Percentiles rank a stretch among this genome's conserved stretches.
phyloP scores from a whole-genome alignment of 768 basidiomycete genomes.

The Daedaleopsis nitida region DNA sequence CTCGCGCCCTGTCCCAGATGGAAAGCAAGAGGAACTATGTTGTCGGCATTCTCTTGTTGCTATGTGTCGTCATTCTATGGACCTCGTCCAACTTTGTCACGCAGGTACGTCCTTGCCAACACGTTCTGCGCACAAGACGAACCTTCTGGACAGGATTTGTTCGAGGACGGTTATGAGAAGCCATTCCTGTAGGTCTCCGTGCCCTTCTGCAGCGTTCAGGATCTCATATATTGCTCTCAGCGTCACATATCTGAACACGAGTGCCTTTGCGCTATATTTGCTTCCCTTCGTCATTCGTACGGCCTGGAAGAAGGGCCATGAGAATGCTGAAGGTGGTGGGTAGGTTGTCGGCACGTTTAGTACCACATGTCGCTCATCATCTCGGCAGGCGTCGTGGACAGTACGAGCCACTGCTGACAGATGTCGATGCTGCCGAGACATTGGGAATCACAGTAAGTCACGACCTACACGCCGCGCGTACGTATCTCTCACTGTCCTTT shows the following conservation, averaged over 20 bases:
- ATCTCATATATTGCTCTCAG: constrained; percentile 36
- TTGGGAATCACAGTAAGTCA: constrained; percentile 17
- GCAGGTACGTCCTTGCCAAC: constrained; percentile 47
- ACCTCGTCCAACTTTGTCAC: constrained; percentile 87
- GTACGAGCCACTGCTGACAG: constrained; percentile 33
- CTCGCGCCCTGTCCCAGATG: constrained; percentile 8
- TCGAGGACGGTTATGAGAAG: constrained; percentile 78
- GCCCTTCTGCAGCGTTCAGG: background rate
- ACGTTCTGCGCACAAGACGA: background rate
- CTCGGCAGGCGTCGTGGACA: constrained; percentile 19
- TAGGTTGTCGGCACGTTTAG: constrained; percentile 10
- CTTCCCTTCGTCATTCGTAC: constrained; percentile 55
- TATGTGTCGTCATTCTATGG: constrained; percentile 85
- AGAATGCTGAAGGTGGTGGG: constrained; percentile 12
- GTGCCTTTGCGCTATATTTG: constrained; percentile 84
- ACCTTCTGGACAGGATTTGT: constrained; percentile 38
- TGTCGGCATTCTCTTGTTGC: constrained; percentile 67
- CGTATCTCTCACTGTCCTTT: background rate
- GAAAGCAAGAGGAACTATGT: constrained; percentile 40
- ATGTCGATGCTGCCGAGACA: constrained; percentile 21
- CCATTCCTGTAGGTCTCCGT: constrained; percentile 74
- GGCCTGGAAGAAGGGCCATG: constrained; percentile 21
- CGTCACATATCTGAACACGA: constrained; percentile 89
- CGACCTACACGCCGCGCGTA: background rate
- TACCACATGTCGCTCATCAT: constrained; percentile 1